Evolutionary conservation across 2,329 filamentous ascomycete genomes (phyloP).

Genomic region (Hymenoscyphus repandus): DNA sequence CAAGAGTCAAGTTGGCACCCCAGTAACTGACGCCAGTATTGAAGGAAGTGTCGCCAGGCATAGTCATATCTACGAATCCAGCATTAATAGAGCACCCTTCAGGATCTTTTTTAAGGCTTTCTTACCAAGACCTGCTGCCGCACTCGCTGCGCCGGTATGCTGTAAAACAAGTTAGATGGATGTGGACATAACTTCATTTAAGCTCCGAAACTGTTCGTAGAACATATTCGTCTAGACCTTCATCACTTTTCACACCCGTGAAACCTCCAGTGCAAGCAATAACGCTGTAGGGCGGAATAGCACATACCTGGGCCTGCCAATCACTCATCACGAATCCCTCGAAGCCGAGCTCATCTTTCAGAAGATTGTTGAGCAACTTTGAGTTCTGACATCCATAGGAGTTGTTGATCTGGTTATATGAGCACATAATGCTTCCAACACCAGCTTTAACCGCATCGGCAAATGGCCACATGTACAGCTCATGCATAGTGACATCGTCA

Average conservation of each 20-base stretch:
- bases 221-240: too few relatives aligned
- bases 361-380: conserved; percentile 65
- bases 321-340: conserved; percentile 79
- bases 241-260: too few relatives aligned
- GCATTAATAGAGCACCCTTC: too few relatives aligned
- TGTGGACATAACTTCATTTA: too few relatives aligned
- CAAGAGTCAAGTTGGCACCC: conserved; percentile 83
- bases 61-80: conserved; percentile 67
- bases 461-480: conserved; percentile 57
- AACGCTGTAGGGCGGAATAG: too few relatives aligned
- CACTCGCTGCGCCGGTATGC: conserved; percentile 61
- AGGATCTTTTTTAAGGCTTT: too few relatives aligned
- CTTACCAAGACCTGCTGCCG: conserved; percentile 52
- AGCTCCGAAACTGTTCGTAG: too few relatives aligned
- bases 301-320: conserved; percentile 52
- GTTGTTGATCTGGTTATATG: conserved; percentile 79
- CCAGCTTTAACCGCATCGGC: conserved; percentile 61
- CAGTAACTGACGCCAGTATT: conserved; percentile 59
- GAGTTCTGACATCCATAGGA: conserved; percentile 77
- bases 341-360: conserved; percentile 77
- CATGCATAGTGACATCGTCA: conserved; percentile 56
- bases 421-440: conserved; percentile 78
- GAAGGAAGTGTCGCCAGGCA: conserved; percentile 80
- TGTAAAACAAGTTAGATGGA: conserved; percentile 38
- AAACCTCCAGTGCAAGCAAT: too few relatives aligned